phyloP scores from a whole-genome alignment of 2,329 filamentous ascomycete genomes.

The Exophiala dermatitidis region DNA sequence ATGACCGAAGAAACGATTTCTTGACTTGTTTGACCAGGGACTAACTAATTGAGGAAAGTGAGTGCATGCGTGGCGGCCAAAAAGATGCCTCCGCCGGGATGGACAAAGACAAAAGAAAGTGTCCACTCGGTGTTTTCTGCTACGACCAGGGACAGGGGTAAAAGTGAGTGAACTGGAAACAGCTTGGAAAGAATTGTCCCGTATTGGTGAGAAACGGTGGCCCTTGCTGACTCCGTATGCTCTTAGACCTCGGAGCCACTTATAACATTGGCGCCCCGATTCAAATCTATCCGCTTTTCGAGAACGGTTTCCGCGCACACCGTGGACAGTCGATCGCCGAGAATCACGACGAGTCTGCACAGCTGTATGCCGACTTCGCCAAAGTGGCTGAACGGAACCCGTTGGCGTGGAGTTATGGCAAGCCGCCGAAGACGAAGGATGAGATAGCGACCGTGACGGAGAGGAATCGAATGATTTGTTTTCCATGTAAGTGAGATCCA shows the following conservation, averaged over 20 bases:
- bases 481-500: slow-evolving; percentile 47
- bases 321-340: slow-evolving; percentile 47
- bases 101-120: slow-evolving; percentile 46
- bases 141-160: slow-evolving; percentile 41
- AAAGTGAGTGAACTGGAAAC: slow-evolving; percentile 31
- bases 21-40: no score
- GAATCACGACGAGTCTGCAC: slow-evolving; percentile 54
- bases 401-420: slow-evolving; percentile 53
- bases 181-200: not conserved
- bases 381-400: slow-evolving; percentile 48
- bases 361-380: slow-evolving; percentile 56
- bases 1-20: slow-evolving; percentile 17
- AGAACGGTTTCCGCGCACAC: slow-evolving; percentile 55
- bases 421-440: slow-evolving; percentile 40
- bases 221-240: no score
- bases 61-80: slow-evolving; percentile 47
- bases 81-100: slow-evolving; percentile 53
- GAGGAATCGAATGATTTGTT: slow-evolving; percentile 61
- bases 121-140: slow-evolving; percentile 46
- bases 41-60: slow-evolving; percentile 34
- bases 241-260: slow-evolving; percentile 42
- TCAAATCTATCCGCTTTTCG: slow-evolving; percentile 61
- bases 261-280: slow-evolving; percentile 58
- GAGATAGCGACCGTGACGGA: slow-evolving; percentile 49
- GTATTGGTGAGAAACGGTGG: no score